These are phyloP conservation scores for Malus hybrid DNA, from an alignment of 331 rosid genomes.

Conservation along the genomic window DNA sequence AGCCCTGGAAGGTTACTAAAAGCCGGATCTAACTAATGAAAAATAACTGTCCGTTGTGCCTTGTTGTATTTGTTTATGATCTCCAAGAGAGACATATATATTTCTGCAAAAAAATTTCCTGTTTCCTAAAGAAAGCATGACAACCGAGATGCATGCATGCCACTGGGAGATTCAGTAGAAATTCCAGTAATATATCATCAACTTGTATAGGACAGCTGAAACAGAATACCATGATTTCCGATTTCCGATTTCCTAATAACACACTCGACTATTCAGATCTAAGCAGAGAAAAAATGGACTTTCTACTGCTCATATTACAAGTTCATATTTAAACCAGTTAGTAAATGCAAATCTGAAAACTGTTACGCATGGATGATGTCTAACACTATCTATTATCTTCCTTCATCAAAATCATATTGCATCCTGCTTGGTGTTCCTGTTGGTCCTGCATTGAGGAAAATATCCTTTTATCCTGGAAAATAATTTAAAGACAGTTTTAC, in stretches of 20 bases:
- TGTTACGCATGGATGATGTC: background rate
- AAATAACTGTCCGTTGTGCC: background rate
- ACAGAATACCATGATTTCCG: background rate
- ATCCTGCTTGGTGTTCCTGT: constrained; percentile 23
- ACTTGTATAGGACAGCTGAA: background rate
- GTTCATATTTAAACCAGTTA: background rate
- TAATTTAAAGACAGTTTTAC: constrained; percentile 9
- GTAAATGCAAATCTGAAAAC: background rate
- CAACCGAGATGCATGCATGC: background rate
- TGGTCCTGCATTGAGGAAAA: constrained; percentile 36
- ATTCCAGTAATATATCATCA: background rate
- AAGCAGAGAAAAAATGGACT: background rate
- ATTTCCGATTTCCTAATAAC: background rate
- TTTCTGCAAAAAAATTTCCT: background rate
- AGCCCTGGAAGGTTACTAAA: constrained; percentile 12
- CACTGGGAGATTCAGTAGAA: background rate
- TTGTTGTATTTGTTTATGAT: background rate
- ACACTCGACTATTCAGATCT: background rate
- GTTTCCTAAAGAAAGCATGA: background rate
- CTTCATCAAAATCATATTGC: constrained; percentile 14
- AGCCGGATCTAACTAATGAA: background rate
- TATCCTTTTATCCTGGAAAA: constrained; percentile 47
- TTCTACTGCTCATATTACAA: background rate
- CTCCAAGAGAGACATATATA: background rate
- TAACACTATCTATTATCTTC: constrained; percentile 35